These are phyloP conservation scores for Penicillium salamii DNA, from an alignment of 495 filamentous ascomycete species.

Conservation along the genomic window DNA sequence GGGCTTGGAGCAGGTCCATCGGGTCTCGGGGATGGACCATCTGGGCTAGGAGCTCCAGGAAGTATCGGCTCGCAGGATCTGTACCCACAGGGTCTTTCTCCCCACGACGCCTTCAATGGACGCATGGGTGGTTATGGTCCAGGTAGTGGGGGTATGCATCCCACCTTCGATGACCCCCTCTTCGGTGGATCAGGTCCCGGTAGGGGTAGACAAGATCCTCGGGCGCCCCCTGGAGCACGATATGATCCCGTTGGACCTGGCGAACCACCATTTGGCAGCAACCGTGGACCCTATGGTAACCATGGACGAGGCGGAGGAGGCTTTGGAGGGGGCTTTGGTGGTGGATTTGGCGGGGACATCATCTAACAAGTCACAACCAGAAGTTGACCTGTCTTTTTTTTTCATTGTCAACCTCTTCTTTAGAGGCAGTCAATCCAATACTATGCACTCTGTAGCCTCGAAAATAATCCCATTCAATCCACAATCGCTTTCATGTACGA, in stretches of 20 bases:
- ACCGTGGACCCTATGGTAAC: constrained; percentile 39
- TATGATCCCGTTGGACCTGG: constrained; percentile 88
- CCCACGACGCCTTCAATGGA: constrained; percentile 73
- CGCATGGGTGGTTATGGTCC: constrained; percentile 54
- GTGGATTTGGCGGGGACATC: constrained; percentile 66
- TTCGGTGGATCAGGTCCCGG: constrained; percentile 61
- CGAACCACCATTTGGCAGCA: constrained; percentile 47
- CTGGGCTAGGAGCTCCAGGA: constrained; percentile 31
- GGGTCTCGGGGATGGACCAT: not conserved
- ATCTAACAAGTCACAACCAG: constrained; percentile 43
- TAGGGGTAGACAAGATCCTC: constrained; percentile 40
- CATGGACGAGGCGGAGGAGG: constrained; percentile 37
- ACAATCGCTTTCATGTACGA: not conserved
- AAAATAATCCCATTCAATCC: not conserved
- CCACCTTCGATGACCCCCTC: constrained; percentile 89
- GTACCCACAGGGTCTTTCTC: constrained; percentile 83
- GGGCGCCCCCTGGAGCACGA: constrained; percentile 55
- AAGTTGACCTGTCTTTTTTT: not conserved
- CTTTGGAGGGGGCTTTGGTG: constrained; percentile 58
- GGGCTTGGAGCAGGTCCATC: not conserved
- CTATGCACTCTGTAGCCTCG: too few relatives aligned
- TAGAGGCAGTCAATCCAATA: too few relatives aligned
- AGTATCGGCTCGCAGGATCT: constrained; percentile 81
- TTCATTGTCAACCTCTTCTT: too few relatives aligned
- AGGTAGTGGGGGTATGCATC: constrained; percentile 82